A percentile compares a stretch with the other conserved stretches of the same genome.
Evolutionary conservation across 2,329 filamentous ascomycete species (phyloP).

Genomic region (Aspergillus thermomutatus): DNA sequence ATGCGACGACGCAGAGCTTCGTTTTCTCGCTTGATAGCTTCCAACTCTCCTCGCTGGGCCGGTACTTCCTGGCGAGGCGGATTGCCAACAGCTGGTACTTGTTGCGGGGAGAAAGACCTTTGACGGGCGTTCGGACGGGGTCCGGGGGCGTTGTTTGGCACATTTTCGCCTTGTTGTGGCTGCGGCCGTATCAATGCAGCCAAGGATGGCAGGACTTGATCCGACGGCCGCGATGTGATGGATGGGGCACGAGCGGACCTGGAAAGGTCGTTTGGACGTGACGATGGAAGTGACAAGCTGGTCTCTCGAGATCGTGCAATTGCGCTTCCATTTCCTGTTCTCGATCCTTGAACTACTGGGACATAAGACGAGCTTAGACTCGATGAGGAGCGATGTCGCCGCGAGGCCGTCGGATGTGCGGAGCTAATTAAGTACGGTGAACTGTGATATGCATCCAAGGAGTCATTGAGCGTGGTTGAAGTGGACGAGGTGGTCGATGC

Average conservation of each 20-base stretch:
- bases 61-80: constrained; percentile 42
- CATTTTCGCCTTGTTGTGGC: constrained; percentile 25
- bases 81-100: constrained; percentile 25
- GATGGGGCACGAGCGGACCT: constrained; percentile 38
- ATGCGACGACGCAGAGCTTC: constrained; percentile 44
- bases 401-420: constrained; percentile 52
- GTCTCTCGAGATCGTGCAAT: constrained; percentile 44
- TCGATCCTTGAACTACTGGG: constrained; percentile 32
- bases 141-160: constrained; percentile 21
- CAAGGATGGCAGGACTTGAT: constrained; percentile 29
- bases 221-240: constrained; percentile 34
- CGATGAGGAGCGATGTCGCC: constrained; percentile 55
- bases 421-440: constrained; percentile 45
- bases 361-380: constrained; percentile 49
- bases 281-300: constrained; percentile 20
- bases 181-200: constrained; percentile 24
- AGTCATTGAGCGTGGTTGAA: constrained; percentile 50
- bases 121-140: constrained; percentile 29
- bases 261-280: constrained; percentile 26
- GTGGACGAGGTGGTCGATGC: constrained; percentile 59
- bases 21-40: constrained; percentile 45
- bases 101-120: constrained; percentile 27
- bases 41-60: constrained; percentile 42
- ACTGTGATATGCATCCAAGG: constrained; percentile 42
- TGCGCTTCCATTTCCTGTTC: constrained; percentile 38